phyloP scores from a whole-genome alignment of 83 land plant species.

The Thuja plicata region DNA sequence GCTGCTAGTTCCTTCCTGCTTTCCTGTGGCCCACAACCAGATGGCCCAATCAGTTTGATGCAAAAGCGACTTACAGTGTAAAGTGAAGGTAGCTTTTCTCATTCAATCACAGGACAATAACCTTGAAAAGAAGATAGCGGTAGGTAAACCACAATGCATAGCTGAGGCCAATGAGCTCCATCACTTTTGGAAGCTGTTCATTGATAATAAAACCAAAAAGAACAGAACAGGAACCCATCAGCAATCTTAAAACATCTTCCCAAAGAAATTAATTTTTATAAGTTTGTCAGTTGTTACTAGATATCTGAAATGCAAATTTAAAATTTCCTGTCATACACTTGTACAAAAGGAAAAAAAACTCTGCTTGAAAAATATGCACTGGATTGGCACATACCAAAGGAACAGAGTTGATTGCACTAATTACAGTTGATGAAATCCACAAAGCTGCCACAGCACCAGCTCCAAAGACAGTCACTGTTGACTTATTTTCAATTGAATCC shows the following conservation, averaged over 20 bases:
- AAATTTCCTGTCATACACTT: neutral
- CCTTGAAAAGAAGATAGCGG: constrained; percentile 70
- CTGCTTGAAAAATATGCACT: neutral
- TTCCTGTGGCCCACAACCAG: constrained; percentile 28
- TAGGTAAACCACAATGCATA: constrained; percentile 58
- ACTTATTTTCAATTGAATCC: constrained; percentile 31
- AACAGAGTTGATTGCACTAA: constrained; percentile 58
- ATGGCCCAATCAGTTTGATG: neutral
- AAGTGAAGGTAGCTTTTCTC: neutral
- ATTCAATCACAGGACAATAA: constrained; percentile 11
- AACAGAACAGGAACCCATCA: neutral
- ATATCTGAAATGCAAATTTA: neutral
- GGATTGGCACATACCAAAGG: constrained; percentile 43
- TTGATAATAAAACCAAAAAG: neutral
- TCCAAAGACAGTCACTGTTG: constrained; percentile 30
- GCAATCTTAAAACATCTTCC: neutral
- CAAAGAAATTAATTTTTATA: neutral
- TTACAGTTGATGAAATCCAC: constrained; percentile 45
- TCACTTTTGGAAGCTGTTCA: constrained; percentile 54
- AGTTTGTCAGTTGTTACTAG: neutral
- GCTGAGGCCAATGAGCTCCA: constrained; percentile 65
- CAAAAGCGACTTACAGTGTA: neutral
- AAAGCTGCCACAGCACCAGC: constrained; percentile 42
- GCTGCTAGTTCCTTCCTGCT: constrained; percentile 55
- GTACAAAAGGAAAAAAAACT: neutral